A percentile compares a stretch with the other conserved stretches of the same genome.
phyloP scores from a whole-genome alignment of 2,329 filamentous ascomycete genomes.

The Mollisia scopiformis region DNA sequence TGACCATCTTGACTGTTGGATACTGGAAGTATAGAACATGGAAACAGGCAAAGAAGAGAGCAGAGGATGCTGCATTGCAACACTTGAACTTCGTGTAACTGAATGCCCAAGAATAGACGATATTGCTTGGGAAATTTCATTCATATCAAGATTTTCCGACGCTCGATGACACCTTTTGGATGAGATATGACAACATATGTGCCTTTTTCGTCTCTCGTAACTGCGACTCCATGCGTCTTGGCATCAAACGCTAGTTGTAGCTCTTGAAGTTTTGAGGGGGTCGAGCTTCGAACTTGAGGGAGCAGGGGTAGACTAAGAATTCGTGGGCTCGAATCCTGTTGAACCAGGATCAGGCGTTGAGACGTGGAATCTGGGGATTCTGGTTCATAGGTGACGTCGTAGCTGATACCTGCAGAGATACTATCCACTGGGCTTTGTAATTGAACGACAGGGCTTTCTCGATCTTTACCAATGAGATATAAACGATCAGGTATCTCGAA shows the following conservation, averaged over 20 bases:
- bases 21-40: conserved; percentile 7
- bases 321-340: neutral
- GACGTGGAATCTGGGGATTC: neutral
- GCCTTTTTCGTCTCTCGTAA: neutral
- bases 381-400: no score
- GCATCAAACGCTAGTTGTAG: neutral
- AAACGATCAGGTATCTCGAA: conserved; percentile 11
- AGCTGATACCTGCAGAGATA: neutral
- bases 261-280: neutral
- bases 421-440: neutral
- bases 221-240: neutral
- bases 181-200: conserved; percentile 2
- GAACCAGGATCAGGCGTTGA: neutral
- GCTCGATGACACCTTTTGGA: neutral
- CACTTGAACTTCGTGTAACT: neutral
- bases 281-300: neutral
- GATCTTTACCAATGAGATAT: conserved; percentile 3
- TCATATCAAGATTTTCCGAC: neutral
- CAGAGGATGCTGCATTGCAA: neutral
- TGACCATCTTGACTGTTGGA: conserved; percentile 24
- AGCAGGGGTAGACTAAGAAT: neutral
- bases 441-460: neutral
- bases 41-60: conserved; percentile 3
- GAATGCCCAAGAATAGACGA: neutral
- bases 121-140: neutral